phyloP scores from a whole-genome alignment of 1,284 basidiomycete genomes.

The Exobasidium cylindrosporum region DNA sequence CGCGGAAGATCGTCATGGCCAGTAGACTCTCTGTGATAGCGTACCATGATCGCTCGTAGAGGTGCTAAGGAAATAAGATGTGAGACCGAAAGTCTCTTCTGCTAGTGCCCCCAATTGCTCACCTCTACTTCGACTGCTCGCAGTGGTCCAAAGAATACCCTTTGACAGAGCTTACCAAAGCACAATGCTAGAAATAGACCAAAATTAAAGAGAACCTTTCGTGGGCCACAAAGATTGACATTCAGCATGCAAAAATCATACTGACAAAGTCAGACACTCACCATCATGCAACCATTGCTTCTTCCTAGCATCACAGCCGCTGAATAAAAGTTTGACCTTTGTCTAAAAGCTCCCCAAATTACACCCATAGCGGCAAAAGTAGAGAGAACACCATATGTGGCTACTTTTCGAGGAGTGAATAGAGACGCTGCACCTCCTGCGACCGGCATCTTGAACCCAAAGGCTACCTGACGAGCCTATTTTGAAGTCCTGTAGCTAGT shows the following conservation, averaged over 20 bases:
- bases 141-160: constrained; percentile 85
- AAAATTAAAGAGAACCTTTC: constrained; percentile 89
- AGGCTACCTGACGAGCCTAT: no score
- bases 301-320: constrained; percentile 87
- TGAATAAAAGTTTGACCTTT: constrained; percentile 88
- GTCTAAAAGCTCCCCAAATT: constrained; percentile 68
- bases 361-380: constrained; percentile 28
- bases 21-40: constrained; percentile 93
- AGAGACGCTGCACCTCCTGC: constrained; percentile 3
- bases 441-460: constrained; percentile 10
- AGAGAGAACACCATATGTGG: constrained; percentile 38
- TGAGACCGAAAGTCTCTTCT: background rate
- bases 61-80: constrained; percentile 59
- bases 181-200: constrained; percentile 73
- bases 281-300: constrained; percentile 65
- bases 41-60: constrained; percentile 95
- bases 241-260: no score
- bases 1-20: constrained; percentile 90
- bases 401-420: constrained; percentile 31
- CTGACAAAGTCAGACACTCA: no score
- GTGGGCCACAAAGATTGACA: no score
- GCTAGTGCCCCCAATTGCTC: constrained; percentile 1
- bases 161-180: constrained; percentile 74
- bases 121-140: constrained; percentile 82
- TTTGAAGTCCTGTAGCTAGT: no score